phyloP scores from a whole-genome alignment of 2,329 filamentous ascomycete genomes.

The Colletotrichum limetticola region DNA sequence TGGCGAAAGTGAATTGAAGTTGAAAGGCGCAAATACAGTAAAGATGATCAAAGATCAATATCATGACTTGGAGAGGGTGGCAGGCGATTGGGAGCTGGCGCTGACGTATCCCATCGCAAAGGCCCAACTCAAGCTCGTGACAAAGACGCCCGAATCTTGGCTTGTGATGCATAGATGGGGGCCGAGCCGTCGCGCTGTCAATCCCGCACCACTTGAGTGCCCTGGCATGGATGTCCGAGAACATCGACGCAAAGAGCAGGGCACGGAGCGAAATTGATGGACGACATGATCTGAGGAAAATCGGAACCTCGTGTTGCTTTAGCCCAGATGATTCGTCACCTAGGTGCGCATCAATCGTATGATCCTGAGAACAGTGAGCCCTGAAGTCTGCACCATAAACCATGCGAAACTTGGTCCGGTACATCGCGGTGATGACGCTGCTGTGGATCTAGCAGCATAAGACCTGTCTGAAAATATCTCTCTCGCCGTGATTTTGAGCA shows the following conservation, averaged over 20 bases:
- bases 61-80: neutral
- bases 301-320: neutral
- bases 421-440: neutral
- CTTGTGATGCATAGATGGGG: neutral
- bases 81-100: no score
- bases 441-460: neutral
- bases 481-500: neutral
- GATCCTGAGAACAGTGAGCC: neutral
- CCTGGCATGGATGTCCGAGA: neutral
- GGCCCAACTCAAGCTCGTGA: no score
- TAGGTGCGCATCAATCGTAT: neutral
- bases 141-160: neutral
- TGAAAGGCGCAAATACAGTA: no score
- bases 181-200: neutral
- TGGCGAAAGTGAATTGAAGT: no score
- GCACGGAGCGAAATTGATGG: neutral
- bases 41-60: rapidly evolving
- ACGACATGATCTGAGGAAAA: constrained; percentile 10
- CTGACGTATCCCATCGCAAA: neutral
- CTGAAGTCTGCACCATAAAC: neutral
- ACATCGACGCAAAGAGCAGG: neutral
- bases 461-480: neutral
- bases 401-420: neutral
- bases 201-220: neutral
- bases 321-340: neutral